Conservation (phyloP, 306 rosid species). For the Boehmeria nivea region DNA sequence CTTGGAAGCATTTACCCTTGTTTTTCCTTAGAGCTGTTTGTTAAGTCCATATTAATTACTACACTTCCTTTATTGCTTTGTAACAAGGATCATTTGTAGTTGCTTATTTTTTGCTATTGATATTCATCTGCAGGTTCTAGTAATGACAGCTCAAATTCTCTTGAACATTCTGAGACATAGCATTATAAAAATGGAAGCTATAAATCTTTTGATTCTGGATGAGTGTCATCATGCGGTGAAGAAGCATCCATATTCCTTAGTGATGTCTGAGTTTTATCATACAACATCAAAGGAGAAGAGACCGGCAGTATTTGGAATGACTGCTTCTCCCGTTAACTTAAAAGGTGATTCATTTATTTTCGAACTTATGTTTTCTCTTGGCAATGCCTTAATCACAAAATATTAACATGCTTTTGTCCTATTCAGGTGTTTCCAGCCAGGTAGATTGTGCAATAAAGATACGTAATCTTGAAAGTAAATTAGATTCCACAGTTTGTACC, state of each 20-base stretch:
- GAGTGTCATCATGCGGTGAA: slow-evolving; percentile 99
- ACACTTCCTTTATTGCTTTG: too few relatives aligned
- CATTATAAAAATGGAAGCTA: slow-evolving; percentile 87
- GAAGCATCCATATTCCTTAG: slow-evolving; percentile 95
- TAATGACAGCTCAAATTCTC: slow-evolving; percentile 98
- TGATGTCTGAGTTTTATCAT: slow-evolving; percentile 99
- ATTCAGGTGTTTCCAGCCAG: slow-evolving; percentile 94
- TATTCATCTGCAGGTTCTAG: slow-evolving; percentile 69
- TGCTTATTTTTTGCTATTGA: slow-evolving; percentile 18
- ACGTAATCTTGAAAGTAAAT: slow-evolving; percentile 96
- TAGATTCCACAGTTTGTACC: slow-evolving; percentile 93
- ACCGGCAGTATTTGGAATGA: slow-evolving; percentile 95
- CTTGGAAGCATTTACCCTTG: too few relatives aligned
- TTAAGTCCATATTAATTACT: too few relatives aligned
- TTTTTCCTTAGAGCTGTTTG: background rate
- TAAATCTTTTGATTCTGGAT: slow-evolving; percentile 82
- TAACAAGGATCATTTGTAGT: too few relatives aligned
- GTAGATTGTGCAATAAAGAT: slow-evolving; percentile 97
- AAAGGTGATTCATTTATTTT: slow-evolving; percentile 47
- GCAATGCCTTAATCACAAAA: background rate
- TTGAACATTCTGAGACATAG: slow-evolving; percentile 98
- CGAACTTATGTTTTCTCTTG: slow-evolving; percentile 7
- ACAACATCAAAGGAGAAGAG: slow-evolving; percentile 82
- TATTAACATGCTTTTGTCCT: slow-evolving; percentile 23
- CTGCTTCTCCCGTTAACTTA: slow-evolving; percentile 96